Evolutionary conservation across 306 rosid species (phyloP), one percentile per base, ranked within the genome.

Genomic region (Carpinus viminea): DNA sequence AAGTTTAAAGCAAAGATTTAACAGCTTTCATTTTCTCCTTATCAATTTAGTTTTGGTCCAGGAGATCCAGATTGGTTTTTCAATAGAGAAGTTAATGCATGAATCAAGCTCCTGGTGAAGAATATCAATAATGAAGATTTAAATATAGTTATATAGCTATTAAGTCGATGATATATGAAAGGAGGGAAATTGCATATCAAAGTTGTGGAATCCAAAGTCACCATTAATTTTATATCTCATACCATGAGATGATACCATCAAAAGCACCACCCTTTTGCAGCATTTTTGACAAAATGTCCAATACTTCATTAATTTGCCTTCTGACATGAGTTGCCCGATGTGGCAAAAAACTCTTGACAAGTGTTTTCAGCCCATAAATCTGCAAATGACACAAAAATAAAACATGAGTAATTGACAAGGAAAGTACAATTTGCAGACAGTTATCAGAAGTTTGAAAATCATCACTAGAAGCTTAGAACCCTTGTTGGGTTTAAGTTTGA

Each of bases 281-380:
- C 86, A 88, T 84, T 84, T 62, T 75, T 76, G 84, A 80, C 77
- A 91, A 79, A 81, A 85, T 73, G 57, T 83, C 86, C 87, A 91
- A 85, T 75, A 95, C 84, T 74, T 81, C 87, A 72, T 57, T 76
- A 82, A 92, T 77, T 65, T 85, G 56, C 83, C 74, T 51, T 45
- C 72, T 45, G 61, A 69, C 84, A 48, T 74, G 83, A 79, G 75
- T 86, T 75, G 88, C 91, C 70, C 56, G 86, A 78, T 85, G 89
- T 18, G 93, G 93, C 83, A 95, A 86, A 85, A 77, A 88, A 81
- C 93, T 88, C 90, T 89, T 92, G 66, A 91, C 91, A 61, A 95
- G 87, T 66, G 97, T 74, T 92, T 92, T 91, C 82, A 95, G 86
- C 80, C 90, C 98, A 86, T 80, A 92, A 79, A 91, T 92, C 98